A percentile compares a stretch with the other conserved stretches of the same genome.
Conservation (phyloP, 768 basidiomycete species). For the Leucocoprinus sp. region DNA sequence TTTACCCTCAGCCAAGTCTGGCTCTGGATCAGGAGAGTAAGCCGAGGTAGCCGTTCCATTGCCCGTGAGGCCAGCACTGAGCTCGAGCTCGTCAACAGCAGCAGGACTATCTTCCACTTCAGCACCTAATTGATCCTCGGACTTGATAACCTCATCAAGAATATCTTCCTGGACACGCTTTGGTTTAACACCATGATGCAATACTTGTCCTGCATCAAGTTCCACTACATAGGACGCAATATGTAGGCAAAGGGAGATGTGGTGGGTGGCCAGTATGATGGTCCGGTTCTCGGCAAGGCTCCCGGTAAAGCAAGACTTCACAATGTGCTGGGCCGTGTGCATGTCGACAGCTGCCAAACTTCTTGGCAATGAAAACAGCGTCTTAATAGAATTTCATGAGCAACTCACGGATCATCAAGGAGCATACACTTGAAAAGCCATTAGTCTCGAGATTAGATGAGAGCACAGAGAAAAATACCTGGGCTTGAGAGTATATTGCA, state of each 20-base stretch:
- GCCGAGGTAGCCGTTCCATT: conserved; percentile 2
- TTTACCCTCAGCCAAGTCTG: conserved; percentile 31
- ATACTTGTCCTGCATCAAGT: conserved; percentile 39
- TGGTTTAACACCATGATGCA: conserved; percentile 42
- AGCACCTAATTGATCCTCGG: conserved; percentile 33
- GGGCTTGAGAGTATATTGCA: conserved; percentile 68
- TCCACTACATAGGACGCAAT: conserved; percentile 62
- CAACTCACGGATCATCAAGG: conserved; percentile 57
- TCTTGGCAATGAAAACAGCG: conserved; percentile 7
- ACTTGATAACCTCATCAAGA: conserved; percentile 36
- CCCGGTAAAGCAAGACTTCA: conserved; percentile 55
- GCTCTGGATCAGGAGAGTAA: background rate
- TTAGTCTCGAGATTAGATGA: background rate
- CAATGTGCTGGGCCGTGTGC: conserved; percentile 68
- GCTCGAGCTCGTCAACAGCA: conserved; percentile 1
- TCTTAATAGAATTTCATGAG: background rate
- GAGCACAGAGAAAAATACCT: conserved; percentile 24
- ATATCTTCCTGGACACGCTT: conserved; percentile 36
- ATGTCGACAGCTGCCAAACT: conserved; percentile 68
- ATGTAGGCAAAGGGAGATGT: conserved; percentile 65
- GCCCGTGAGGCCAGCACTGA: background rate
- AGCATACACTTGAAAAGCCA: conserved; percentile 38
- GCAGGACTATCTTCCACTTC: conserved; percentile 16
- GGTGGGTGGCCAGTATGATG: conserved; percentile 79
- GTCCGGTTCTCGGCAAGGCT: conserved; percentile 57